Conservation (phyloP, 2,329 filamentous ascomycete species). For the Aureobasidium sp. region DNA sequence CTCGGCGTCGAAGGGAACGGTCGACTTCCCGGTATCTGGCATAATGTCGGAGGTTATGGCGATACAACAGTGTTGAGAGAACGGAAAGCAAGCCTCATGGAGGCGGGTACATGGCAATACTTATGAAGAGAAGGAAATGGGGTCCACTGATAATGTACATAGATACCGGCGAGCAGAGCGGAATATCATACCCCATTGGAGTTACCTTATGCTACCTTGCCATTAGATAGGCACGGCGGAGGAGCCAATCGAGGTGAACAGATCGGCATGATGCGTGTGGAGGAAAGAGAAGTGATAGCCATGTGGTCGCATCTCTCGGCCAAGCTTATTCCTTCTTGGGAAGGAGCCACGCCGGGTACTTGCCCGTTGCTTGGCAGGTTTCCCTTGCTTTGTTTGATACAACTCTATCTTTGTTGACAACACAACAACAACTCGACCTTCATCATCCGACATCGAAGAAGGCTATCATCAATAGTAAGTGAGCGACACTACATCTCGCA, state of each 20-base stretch:
- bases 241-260: background rate
- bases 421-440: background rate
- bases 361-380: background rate
- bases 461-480: background rate
- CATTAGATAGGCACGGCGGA: constrained; percentile 5
- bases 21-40: background rate
- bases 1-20: constrained; percentile 18
- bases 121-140: background rate
- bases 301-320: background rate
- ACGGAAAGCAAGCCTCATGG: background rate
- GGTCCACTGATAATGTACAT: background rate
- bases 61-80: background rate
- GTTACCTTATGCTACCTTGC: background rate
- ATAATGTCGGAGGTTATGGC: background rate
- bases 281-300: background rate
- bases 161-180: constrained; percentile 4
- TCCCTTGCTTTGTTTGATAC: background rate
- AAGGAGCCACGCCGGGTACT: background rate
- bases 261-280: background rate
- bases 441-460: background rate
- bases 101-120: background rate
- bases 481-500: background rate
- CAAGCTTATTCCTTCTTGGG: constrained; percentile 4
- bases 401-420: background rate
- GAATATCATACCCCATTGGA: background rate